phyloP scores from a whole-genome alignment of 345 rosid species.

The Dipteronia sinensis region DNA sequence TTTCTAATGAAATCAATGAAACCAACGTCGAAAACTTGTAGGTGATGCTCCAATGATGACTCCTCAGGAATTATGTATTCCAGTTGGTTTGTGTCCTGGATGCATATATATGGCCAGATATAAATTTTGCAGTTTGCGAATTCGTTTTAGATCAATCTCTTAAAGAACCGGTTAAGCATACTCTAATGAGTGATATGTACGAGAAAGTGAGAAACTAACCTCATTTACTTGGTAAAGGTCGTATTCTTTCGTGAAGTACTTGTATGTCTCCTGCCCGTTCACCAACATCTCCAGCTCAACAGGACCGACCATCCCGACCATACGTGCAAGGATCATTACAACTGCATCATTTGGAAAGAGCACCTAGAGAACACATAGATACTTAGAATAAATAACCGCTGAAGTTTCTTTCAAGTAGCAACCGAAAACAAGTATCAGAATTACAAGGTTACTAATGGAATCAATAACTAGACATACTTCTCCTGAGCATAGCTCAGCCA shows the following conservation, averaged over 20 bases:
- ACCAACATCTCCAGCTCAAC: conserved; percentile 78
- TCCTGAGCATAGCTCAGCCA: conserved; percentile 90
- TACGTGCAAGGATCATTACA: conserved; percentile 76
- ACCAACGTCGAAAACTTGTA: conserved; percentile 53
- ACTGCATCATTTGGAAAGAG: conserved; percentile 81
- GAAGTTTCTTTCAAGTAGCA: conserved; percentile 1
- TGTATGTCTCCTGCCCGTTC: conserved; percentile 72
- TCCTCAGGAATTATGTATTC: conserved; percentile 80
- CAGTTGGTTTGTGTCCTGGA: conserved; percentile 72
- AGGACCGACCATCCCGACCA: conserved; percentile 77
- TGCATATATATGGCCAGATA: neutral
- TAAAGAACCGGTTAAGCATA: neutral
- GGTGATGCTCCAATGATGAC: conserved; percentile 61
- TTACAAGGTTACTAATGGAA: no score
- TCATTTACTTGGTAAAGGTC: conserved; percentile 72
- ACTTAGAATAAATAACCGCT: conserved; percentile 3
- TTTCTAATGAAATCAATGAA: conserved; percentile 63
- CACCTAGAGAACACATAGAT: conserved; percentile 50
- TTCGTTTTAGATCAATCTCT: neutral
- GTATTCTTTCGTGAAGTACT: conserved; percentile 82
- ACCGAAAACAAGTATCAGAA: neutral
- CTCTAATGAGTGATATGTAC: neutral
- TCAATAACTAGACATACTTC: conserved; percentile 53
- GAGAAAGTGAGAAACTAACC: conserved; percentile 38
- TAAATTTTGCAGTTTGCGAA: neutral